phyloP scores from a whole-genome alignment of 1,284 basidiomycete genomes.

The Kwoniella shivajii region DNA sequence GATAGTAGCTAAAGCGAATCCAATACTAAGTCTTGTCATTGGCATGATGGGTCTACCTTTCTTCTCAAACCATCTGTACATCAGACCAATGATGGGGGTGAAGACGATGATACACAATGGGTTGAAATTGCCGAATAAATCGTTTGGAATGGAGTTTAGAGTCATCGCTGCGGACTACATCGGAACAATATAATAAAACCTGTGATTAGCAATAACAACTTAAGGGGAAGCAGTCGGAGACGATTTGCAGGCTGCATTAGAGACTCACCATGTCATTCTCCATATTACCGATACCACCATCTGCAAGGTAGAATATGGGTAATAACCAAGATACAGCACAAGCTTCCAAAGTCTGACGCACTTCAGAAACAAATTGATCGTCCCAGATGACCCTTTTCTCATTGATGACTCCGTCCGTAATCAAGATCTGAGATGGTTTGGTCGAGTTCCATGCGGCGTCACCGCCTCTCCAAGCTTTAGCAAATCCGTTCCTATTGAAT shows the following conservation, averaged over 20 bases:
- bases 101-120: constrained; percentile 47
- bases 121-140: constrained; percentile 54
- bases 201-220: too few relatives aligned
- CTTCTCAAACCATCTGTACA: constrained; percentile 25
- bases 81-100: constrained; percentile 47
- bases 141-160: constrained; percentile 55
- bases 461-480: constrained; percentile 28
- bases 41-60: constrained; percentile 13
- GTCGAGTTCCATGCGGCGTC: constrained; percentile 50
- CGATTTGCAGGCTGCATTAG: constrained; percentile 29
- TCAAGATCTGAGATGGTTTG: constrained; percentile 24
- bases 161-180: constrained; percentile 48
- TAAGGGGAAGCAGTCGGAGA: too few relatives aligned
- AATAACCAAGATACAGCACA: constrained; percentile 52
- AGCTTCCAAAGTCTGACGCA: constrained; percentile 51
- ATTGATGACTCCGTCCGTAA: constrained; percentile 31
- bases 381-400: constrained; percentile 53
- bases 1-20: constrained; percentile 25
- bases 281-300: constrained; percentile 55
- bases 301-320: constrained; percentile 52
- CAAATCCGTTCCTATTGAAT: constrained; percentile 30
- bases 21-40: constrained; percentile 24
- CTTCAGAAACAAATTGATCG: constrained; percentile 55
- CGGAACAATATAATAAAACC: too few relatives aligned
- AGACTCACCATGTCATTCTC: constrained; percentile 38